Conservation (phyloP, 2,329 filamentous ascomycete genomes). For the Aspergillus spinulosporus region DNA sequence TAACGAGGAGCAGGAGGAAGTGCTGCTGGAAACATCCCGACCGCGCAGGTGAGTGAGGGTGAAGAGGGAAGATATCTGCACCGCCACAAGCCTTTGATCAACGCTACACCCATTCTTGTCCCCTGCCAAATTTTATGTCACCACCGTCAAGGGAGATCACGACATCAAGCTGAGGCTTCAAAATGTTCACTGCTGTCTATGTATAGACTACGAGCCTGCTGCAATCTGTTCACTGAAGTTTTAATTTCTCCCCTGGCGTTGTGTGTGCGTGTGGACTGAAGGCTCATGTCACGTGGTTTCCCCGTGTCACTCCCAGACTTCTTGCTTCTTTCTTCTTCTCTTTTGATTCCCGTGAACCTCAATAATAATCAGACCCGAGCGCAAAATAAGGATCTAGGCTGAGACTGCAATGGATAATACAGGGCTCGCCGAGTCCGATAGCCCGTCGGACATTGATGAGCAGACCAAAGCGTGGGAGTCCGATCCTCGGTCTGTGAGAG, state of each 20-base stretch:
- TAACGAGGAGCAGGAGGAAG: constrained; percentile 26
- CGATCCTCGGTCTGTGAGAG: constrained; percentile 27
- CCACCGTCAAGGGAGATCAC: constrained; percentile 17
- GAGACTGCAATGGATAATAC: constrained; percentile 33
- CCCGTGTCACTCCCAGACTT: constrained; percentile 7
- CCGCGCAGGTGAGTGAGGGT: constrained; percentile 14
- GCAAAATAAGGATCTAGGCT: constrained; percentile 21
- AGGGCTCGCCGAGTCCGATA: constrained; percentile 36
- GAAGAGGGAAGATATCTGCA: constrained; percentile 22
- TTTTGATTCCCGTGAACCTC: neutral
- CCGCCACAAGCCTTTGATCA: constrained; percentile 25
- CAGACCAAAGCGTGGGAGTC: constrained; percentile 36
- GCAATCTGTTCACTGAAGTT: neutral
- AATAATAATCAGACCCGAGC: neutral
- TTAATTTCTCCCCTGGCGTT: neutral
- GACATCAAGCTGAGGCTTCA: constrained; percentile 8
- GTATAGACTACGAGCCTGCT: constrained; percentile 5
- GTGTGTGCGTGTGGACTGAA: neutral
- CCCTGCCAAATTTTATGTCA: constrained; percentile 12
- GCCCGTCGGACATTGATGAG: constrained; percentile 38
- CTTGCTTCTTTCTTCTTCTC: neutral
- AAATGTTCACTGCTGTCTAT: constrained; percentile 7
- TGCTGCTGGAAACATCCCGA: constrained; percentile 17
- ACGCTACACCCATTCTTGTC: constrained; percentile 5
- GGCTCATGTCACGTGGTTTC: constrained; percentile 15